Base-by-base conservation (phyloP, 768 basidiomycete genomes). In the Boletus tomentosulus region DNA sequence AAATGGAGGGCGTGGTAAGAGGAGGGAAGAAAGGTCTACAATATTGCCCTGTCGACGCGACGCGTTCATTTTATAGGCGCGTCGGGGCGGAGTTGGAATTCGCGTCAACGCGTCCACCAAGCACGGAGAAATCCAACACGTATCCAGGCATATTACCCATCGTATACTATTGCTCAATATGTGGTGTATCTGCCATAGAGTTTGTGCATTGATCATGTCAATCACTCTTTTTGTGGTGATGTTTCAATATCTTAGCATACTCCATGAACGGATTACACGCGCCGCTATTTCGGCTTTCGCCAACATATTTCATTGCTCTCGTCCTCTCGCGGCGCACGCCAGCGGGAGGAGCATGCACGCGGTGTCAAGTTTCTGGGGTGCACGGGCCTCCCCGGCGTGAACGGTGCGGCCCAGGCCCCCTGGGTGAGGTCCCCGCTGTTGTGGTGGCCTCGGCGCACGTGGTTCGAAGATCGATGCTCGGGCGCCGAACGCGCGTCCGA, bases 311-410 rank as follows among this genome's bases (percentile, higher is more conserved):
- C 19, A 19, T 19, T 19, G 19, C 19, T 19, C 19, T 19, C 19
- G 19, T 19, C 19, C 19, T 19, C 19, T 19, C 19, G 19, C 19
- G 19, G 71, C 27, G 60, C 74, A 15, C 79, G 85, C 61, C 80
- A 84, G 60, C 69, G 73, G 49, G 62, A 72, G 51, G 89, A 98
- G 70, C 74, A 87, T 51, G 70, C 74, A 31, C 66, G 71, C 4
- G 83, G 85, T 0, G 75, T 87, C 19, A 69, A 66, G 41, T 96
- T 92, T 74, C 78, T 97, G 38, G 77, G 75, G 54, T 87, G 81
- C 60, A 98, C 98, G 96, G 95, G 95, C 0, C 76, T 97, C 35
- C 10, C n/a, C 10, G 77, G 77, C 39, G 75, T 84, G 64, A 83
- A 76, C 57, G 48, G 70, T 56, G 22, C 71, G 9, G 42, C 31